phyloP scores from a whole-genome alignment of 225 moss, liverwort and hornwort genomes.

The Pleurozium schreberi region DNA sequence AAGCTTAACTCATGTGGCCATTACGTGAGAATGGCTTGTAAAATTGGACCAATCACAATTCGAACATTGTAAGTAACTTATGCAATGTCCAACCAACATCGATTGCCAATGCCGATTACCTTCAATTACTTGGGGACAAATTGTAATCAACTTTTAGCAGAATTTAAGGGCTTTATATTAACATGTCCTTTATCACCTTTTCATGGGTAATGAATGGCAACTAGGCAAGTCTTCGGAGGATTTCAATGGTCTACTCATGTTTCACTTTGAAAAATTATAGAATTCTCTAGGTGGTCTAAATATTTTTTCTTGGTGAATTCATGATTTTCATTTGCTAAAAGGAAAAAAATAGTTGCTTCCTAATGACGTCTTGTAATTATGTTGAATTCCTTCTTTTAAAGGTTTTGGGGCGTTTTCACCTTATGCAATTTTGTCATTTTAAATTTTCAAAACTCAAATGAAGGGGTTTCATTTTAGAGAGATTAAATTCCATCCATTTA shows the following conservation, averaged over 20 bases:
- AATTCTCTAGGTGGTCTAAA: no score
- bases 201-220: background rate
- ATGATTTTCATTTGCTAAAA: background rate
- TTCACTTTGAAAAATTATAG: background rate
- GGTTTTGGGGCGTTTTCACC: background rate
- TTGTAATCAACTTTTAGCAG: background rate
- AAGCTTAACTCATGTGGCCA: background rate
- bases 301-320: background rate
- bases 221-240: background rate
- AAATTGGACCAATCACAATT: background rate
- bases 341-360: fast-evolving
- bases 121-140: fast-evolving
- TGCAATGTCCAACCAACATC: background rate
- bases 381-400: background rate
- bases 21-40: background rate
- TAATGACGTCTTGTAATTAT: background rate
- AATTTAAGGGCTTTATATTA: fast-evolving
- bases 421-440: background rate
- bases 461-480: background rate
- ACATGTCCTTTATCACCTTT: background rate
- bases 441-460: background rate
- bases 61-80: background rate
- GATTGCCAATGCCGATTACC: fast-evolving
- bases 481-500: background rate
- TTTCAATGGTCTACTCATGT: background rate